Evolutionary conservation across 1,284 basidiomycete species (phyloP), one percentile per base, ranked within the genome.

Genomic region (Kwoniella shivajii): DNA sequence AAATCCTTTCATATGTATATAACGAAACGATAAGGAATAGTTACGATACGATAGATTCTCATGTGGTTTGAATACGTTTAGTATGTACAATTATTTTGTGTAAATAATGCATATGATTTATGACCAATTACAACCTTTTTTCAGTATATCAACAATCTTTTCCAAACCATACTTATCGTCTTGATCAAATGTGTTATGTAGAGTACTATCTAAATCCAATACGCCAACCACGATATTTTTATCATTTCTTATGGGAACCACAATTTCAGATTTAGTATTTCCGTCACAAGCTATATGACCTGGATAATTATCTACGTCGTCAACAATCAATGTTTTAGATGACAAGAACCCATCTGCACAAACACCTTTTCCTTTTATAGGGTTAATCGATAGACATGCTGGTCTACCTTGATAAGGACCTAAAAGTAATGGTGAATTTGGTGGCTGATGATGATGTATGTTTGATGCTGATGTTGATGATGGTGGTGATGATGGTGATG

Each of bases 271-370:
- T 67, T 87, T 87, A 2, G 90, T 92, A 54, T 86, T 84, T 16
- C 86, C 88, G 67, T 93, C 90, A 69, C 92, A 94, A 3, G 90
- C 90, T 74, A 93, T 92, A 71, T 95, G 92, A 0, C 90, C 90
- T 1, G 90, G 89, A 70, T 92, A 92, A 2, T 76, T 78, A 26
- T 88, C 83, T 30, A 94, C 90, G 57, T 92, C 84, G 14, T 79
- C 76, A 0, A 93, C 89, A 10, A 92, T 67, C 1, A 89, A 56
- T 0, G 86, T 84, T 61, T 80, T 67, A 42, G 74, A 74, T 51
- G 80, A 80, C 10, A 86, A 62, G 72, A 84, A 93, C 5, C 88
- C 87, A 60, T 86, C 86, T 1, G 90, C 89, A 71, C 91, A 93
- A 4, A 94, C 90, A 22, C 91, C 91, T 54, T 82, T 84, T 1